Evolutionary conservation across 2,329 filamentous ascomycete species (phyloP), one percentile per base, ranked within the genome.

Genomic region (Scytalidium lignicola): DNA sequence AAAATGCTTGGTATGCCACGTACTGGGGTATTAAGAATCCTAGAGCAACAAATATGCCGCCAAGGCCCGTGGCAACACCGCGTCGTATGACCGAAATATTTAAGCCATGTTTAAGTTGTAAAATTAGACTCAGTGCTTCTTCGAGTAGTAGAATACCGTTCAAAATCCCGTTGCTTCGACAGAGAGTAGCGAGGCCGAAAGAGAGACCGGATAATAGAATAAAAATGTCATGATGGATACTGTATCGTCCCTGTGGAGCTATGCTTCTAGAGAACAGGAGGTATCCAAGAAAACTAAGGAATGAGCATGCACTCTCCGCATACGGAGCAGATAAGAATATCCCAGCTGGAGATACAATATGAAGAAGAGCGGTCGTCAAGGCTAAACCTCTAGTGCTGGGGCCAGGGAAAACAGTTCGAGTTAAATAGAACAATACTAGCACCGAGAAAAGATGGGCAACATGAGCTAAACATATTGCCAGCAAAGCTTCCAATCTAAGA

Each of bases 301-400:
- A 73, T 0, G 92, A 83, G 66, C 90, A 96, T 0, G 85, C 67
- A 54, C 86, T 82, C 70, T 99, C 93, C 9, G 82, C 78, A 66
- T 93, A 95, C 0, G 92, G 90, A 0, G 91, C 86, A 0, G 86
- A 91, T 17, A 99, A 78, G 64, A 99, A 97, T 2, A 96, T 69
- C 1, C 92, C 92, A 0, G 88, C 93, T 0, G 93, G 92, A 0
- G 88, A 93, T 44, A 97, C 63, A 48, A 95, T 78, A 65, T 97
- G 90, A 44, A 97, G 72, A 15, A 79, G 70, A 2, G 89, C 82
- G 8, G 89, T 77, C 19, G 86, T 64, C 53, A 92, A 83, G 2
- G 88, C 78, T 39, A 86, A 66, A n/a, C 65, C 72, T 54, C 54
- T 65, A 48, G 48, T 62, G 22, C 44, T 42, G n/a, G 59, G 60